Evolutionary conservation across 306 rosid genomes (phyloP).

Genomic region (Quercus agrifolia): DNA sequence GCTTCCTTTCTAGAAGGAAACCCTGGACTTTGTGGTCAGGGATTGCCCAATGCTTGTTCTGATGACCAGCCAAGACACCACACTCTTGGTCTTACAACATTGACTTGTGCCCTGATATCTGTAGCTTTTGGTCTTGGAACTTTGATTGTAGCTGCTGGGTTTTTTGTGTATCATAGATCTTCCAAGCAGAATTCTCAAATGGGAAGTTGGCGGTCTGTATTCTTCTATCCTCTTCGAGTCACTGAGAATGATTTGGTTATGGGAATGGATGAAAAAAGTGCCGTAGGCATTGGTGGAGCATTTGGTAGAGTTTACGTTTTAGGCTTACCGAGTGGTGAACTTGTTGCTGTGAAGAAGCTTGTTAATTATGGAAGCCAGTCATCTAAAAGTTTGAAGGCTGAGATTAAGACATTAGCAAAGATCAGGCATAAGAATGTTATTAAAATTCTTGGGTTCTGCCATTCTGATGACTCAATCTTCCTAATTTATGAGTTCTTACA

Average conservation of each 20-base stretch:
- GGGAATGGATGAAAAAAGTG: constrained; percentile 85
- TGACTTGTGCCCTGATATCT: constrained; percentile 63
- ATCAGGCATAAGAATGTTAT: constrained; percentile 87
- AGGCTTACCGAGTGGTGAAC: constrained; percentile 78
- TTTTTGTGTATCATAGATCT: constrained; percentile 50
- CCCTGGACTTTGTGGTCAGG: constrained; percentile 83
- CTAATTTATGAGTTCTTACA: constrained; percentile 76
- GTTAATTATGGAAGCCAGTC: constrained; percentile 71
- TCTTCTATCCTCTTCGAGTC: constrained; percentile 90
- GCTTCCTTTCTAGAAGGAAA: constrained; percentile 97
- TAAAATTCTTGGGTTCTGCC: constrained; percentile 84
- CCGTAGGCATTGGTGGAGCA: constrained; percentile 54
- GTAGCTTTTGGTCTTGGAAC: constrained; percentile 67
- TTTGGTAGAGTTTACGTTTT: constrained; percentile 74
- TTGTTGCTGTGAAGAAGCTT: constrained; percentile 79
- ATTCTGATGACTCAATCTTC: constrained; percentile 75
- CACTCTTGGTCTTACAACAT: constrained; percentile 46
- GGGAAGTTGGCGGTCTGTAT: constrained; percentile 69
- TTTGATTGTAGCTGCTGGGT: constrained; percentile 56
- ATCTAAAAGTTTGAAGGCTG: constrained; percentile 67
- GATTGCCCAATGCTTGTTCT: constrained; percentile 69
- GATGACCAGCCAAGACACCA: constrained; percentile 47
- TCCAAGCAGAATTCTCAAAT: constrained; percentile 39
- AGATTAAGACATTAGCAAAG: constrained; percentile 83
- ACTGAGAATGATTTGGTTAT: constrained; percentile 74